Evolutionary conservation across 2,329 filamentous ascomycete genomes (phyloP), one percentile per base, ranked within the genome.

Genomic region (Fusarium heterosporum): DNA sequence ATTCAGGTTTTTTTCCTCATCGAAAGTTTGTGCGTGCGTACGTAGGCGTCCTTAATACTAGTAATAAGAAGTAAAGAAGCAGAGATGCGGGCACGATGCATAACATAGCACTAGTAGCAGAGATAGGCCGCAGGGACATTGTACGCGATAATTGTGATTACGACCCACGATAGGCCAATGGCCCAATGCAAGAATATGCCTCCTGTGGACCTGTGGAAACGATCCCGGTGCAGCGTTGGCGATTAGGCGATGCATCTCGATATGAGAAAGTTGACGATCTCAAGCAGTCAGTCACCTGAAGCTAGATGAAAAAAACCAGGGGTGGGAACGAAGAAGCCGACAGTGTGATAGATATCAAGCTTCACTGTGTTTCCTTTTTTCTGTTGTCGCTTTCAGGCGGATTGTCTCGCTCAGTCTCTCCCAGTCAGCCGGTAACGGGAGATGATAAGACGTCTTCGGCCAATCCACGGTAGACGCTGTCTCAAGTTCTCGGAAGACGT

Each of bases 211-310:
- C 41, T 41, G 36, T 55, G 48, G 51, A 60, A 66, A 68, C 13
- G 47, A 50, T 36, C 29, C 43, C 61, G 47, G 41, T 50, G 55
- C 48, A 47, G 61, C 42, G 53, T 38, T 36, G 39, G 53, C 13
- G 59, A 61, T 55, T 42, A 36, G 34, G 34, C 34, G 34, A n/a
- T 65, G 40, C 61, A 56, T 48, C 38, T 66, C 62, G 61, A 66
- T 50, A 68, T 68, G 64, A 68, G 45, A 34, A 60, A 61, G 50
- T 66, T 46, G 65, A 49, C 39, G 65, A 68, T 68, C 65, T 56
- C 25, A 25, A 41, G 48, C 40, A 68, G 47, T 65, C 65, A 68
- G 51, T 65, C 65, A 68, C 38, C 46, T 42, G 50, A 26, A 25
- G 32, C 29, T 61, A 69, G 39, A 28, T 30, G 14, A 36, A 29